Conservation (phyloP, 345 rosid species). For the Eucalyptus regnans region DNA sequence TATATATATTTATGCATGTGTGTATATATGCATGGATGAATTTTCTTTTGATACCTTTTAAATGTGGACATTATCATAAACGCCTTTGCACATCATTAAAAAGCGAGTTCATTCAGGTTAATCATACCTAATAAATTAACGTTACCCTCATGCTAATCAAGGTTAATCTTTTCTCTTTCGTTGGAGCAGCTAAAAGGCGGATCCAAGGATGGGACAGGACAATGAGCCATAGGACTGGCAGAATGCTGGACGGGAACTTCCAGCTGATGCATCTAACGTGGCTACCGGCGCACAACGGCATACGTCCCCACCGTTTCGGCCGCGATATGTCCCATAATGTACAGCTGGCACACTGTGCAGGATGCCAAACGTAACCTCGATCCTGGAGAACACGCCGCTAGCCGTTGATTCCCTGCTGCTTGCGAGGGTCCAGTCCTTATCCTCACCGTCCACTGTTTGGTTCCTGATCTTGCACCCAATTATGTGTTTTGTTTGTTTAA, state of each 20-base stretch:
- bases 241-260: conserved; percentile 84
- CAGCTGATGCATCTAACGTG: conserved; percentile 91
- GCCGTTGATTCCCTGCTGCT: conserved; percentile 96
- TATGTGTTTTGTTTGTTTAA: background rate
- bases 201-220: conserved; percentile 19
- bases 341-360: conserved; percentile 63
- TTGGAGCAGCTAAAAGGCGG: conserved; percentile 40
- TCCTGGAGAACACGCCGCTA: conserved; percentile 89
- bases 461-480: conserved; percentile 20
- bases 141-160: background rate
- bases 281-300: conserved; percentile 77
- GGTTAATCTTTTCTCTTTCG: too few species aligned
- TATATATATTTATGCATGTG: rapidly evolving
- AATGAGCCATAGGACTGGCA: conserved; percentile 40
- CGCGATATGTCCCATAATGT: conserved; percentile 73
- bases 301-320: conserved; percentile 92
- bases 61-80: too few species aligned
- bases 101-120: background rate
- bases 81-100: background rate
- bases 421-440: conserved; percentile 24
- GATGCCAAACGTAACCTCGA: conserved; percentile 81
- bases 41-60: too few species aligned
- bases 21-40: rapidly evolving
- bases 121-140: background rate
- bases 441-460: conserved; percentile 1